Percentiles rank a stretch among this genome's conserved stretches.
Conservation (phyloP, 148 eudicot species). For the Camellia japonica region DNA sequence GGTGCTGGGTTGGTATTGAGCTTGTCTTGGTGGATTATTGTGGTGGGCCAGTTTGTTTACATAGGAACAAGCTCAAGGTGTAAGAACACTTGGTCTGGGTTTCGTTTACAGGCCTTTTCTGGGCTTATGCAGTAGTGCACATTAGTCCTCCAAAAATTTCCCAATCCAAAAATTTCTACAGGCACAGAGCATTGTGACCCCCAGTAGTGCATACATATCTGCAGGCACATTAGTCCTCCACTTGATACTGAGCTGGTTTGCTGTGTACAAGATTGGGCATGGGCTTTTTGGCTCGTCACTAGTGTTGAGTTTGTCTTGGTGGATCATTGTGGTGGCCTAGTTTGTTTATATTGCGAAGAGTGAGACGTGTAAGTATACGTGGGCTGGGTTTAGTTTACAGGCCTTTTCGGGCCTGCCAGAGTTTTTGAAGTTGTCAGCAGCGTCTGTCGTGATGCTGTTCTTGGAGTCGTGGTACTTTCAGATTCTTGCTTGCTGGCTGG, state of each 20-base stretch:
- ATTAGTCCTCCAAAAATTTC: too few species aligned
- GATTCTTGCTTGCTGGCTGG: constrained; percentile 35
- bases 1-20: too few species aligned
- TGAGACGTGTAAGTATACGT: constrained; percentile 30
- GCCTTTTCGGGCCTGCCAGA: constrained; percentile 32
- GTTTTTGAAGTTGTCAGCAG: constrained; percentile 33
- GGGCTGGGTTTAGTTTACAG: constrained; percentile 30
- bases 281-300: constrained; percentile 37
- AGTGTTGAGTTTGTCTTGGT: constrained; percentile 39
- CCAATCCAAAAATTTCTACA: constrained; percentile 35
- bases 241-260: constrained; percentile 25
- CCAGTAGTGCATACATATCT: constrained; percentile 29
- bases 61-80: too few species aligned
- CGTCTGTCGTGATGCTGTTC: constrained; percentile 39
- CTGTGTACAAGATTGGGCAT: constrained; percentile 19
- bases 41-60: too few species aligned
- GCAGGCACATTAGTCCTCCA: constrained; percentile 27
- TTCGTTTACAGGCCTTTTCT: too few species aligned
- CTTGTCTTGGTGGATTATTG: too few species aligned
- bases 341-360: constrained; percentile 24
- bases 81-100: too few species aligned
- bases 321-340: constrained; percentile 30
- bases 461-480: constrained; percentile 36
- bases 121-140: too few species aligned
- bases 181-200: constrained; percentile 39